Conservation (phyloP, 129 eudicot genomes). For the Oenanthe sinensis region DNA sequence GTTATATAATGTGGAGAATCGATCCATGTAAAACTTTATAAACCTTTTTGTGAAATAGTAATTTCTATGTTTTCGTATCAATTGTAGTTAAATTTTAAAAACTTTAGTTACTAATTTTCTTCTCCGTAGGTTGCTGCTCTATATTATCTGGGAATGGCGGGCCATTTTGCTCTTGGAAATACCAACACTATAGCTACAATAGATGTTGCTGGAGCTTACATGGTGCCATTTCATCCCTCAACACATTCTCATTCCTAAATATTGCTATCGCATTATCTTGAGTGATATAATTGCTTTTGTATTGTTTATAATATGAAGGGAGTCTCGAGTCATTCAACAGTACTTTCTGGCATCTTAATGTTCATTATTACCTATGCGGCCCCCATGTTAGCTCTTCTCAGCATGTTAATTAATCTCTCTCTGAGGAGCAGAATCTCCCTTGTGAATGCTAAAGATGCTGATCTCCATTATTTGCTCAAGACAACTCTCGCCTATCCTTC, state of each 20-base stretch:
- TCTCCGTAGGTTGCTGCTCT: constrained; percentile 60
- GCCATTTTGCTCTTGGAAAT: constrained; percentile 93
- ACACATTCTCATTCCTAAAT: background rate
- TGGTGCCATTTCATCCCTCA: constrained; percentile 32
- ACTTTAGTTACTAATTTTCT: constrained; percentile 8
- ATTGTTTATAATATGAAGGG: constrained; percentile 41
- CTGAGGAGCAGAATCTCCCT: constrained; percentile 27
- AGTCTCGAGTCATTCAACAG: constrained; percentile 77
- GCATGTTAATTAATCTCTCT: constrained; percentile 53
- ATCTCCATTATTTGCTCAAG: constrained; percentile 51
- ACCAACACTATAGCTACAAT: constrained; percentile 91
- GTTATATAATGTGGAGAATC: background rate
- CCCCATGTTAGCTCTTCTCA: constrained; percentile 65
- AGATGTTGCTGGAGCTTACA: constrained; percentile 97
- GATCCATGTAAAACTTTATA: background rate
- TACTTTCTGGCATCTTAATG: constrained; percentile 78
- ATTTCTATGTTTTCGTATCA: background rate
- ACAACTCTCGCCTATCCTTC: constrained; percentile 57
- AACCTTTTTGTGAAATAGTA: background rate
- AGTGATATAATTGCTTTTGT: background rate
- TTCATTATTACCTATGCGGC: constrained; percentile 92
- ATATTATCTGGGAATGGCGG: constrained; percentile 82
- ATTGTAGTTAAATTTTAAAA: background rate
- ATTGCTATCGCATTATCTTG: background rate
- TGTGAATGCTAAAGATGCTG: constrained; percentile 18